A percentile compares a stretch with the other conserved stretches of the same genome.
phyloP scores from a whole-genome alignment of 1,284 basidiomycete genomes.

The Rhodotorula sp. region DNA sequence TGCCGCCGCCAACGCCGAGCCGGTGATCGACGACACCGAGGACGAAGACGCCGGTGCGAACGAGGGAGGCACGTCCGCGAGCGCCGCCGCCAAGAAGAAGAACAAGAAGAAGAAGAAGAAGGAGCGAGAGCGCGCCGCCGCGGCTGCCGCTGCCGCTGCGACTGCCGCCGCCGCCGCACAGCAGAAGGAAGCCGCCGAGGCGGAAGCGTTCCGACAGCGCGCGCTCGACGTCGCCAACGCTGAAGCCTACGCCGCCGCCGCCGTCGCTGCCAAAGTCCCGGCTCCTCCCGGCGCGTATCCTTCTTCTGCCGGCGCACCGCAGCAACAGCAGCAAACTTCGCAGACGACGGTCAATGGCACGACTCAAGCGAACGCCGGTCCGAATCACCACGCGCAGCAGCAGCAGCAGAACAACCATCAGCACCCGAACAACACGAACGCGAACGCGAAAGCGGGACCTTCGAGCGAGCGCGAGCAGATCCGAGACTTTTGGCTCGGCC shows the following conservation, averaged over 20 bases:
- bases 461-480: slow-evolving; percentile 93
- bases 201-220: slow-evolving; percentile 6
- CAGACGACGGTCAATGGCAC: slow-evolving; percentile 15
- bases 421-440: slow-evolving; percentile 16
- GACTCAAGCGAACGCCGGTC: not conserved
- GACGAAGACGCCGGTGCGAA: slow-evolving; percentile 54
- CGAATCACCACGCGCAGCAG: slow-evolving; percentile 1
- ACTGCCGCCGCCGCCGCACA: not conserved
- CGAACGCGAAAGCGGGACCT: slow-evolving; percentile 51
- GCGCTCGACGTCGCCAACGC: slow-evolving; percentile 8
- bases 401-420: slow-evolving; percentile 9
- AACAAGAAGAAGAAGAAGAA: slow-evolving; percentile 62
- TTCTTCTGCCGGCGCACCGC: slow-evolving; percentile 48
- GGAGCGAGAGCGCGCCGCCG: slow-evolving; percentile 51
- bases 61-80: slow-evolving; percentile 43
- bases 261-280: slow-evolving; percentile 44
- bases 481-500: slow-evolving; percentile 92
- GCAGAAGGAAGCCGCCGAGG: slow-evolving; percentile 43
- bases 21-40: slow-evolving; percentile 52
- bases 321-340: slow-evolving; percentile 15
- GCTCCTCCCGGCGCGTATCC: slow-evolving; percentile 52
- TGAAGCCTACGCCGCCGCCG: slow-evolving; percentile 14
- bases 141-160: slow-evolving; percentile 16
- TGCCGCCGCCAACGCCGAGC: not conserved
- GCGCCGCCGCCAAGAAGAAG: slow-evolving; percentile 52